These are phyloP conservation scores for Ramaria sp. DNA, from an alignment of 768 basidiomycete genomes.

Conservation along the genomic window DNA sequence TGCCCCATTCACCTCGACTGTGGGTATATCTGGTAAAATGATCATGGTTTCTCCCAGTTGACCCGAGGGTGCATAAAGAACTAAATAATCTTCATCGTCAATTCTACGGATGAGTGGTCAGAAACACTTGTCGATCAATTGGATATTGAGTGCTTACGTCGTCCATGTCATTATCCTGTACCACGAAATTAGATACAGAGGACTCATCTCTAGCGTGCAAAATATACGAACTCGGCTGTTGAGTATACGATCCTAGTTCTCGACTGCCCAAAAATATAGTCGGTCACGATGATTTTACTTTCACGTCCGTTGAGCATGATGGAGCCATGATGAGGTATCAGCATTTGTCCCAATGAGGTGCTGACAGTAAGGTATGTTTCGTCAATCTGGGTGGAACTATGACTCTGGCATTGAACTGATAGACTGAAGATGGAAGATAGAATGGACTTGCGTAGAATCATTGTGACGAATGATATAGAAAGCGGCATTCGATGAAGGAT, in stretches of 20 bases:
- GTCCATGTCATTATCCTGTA: conserved; percentile 44
- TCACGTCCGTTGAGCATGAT: conserved; percentile 36
- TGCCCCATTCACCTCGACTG: conserved; percentile 19
- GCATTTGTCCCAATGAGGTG: conserved; percentile 29
- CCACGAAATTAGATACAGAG: background rate
- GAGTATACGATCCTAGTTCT: conserved; percentile 30
- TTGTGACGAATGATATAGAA: conserved; percentile 43
- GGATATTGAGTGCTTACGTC: conserved; percentile 27
- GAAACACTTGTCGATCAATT: background rate
- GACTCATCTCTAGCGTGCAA: background rate
- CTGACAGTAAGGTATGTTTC: conserved; percentile 31
- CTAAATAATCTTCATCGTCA: conserved; percentile 29
- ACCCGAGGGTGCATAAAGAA: conserved; percentile 30
- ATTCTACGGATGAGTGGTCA: conserved; percentile 21
- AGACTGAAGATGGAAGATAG: background rate
- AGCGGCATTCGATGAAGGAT: conserved; percentile 29
- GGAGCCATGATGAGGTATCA: conserved; percentile 27
- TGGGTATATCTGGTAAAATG: conserved; percentile 22
- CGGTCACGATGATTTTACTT: conserved; percentile 38
- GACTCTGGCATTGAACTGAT: background rate
- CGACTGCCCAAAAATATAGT: conserved; percentile 32
- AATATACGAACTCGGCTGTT: conserved; percentile 31
- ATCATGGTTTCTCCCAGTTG: conserved; percentile 36
- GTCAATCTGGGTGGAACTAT: conserved; percentile 33
- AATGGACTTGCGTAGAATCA: conserved; percentile 21